Evolutionary conservation across 1,284 basidiomycete genomes (phyloP).

Genomic region (Lignosus rhinocerotis): DNA sequence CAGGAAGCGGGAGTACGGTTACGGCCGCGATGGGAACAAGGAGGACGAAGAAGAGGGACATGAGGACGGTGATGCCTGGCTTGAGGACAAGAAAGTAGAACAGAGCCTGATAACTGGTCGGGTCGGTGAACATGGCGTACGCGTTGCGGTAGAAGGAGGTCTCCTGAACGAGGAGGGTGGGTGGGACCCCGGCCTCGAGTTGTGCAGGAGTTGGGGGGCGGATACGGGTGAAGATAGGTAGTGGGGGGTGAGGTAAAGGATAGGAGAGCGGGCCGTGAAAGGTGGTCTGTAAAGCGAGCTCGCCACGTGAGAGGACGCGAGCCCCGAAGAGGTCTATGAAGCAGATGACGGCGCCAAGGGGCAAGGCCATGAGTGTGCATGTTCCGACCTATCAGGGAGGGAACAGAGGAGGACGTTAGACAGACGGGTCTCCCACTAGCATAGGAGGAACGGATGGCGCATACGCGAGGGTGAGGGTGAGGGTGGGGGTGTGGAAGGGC

Average conservation of each 20-base stretch:
- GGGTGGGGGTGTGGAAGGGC: too few species aligned
- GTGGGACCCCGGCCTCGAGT: slow-evolving; percentile 45
- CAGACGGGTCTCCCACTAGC: background rate
- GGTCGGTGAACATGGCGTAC: slow-evolving; percentile 80
- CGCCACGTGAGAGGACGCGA: slow-evolving; percentile 65
- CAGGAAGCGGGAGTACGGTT: slow-evolving; percentile 64
- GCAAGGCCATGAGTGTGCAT: slow-evolving; percentile 70
- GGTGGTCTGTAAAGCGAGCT: slow-evolving; percentile 66
- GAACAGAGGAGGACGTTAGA: background rate
- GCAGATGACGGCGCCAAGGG: slow-evolving; percentile 73
- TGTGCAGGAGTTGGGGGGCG: slow-evolving; percentile 50
- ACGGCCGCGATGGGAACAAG: slow-evolving; percentile 58
- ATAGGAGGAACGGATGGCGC: background rate
- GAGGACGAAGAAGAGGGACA: slow-evolving; percentile 55
- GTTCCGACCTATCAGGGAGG: slow-evolving; percentile 59
- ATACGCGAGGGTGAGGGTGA: too few species aligned
- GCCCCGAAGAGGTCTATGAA: slow-evolving; percentile 76
- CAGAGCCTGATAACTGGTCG: slow-evolving; percentile 76
- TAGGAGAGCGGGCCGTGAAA: slow-evolving; percentile 70
- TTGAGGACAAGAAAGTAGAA: slow-evolving; percentile 87
- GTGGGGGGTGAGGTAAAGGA: slow-evolving; percentile 56
- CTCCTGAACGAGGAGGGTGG: slow-evolving; percentile 41
- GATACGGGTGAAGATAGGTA: slow-evolving; percentile 67
- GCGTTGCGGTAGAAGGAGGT: slow-evolving; percentile 75
- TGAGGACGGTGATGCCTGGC: slow-evolving; percentile 71